These are phyloP conservation scores for Thelonectria rubi DNA, from an alignment of 2,329 filamentous ascomycete species.

Conservation along the genomic window DNA sequence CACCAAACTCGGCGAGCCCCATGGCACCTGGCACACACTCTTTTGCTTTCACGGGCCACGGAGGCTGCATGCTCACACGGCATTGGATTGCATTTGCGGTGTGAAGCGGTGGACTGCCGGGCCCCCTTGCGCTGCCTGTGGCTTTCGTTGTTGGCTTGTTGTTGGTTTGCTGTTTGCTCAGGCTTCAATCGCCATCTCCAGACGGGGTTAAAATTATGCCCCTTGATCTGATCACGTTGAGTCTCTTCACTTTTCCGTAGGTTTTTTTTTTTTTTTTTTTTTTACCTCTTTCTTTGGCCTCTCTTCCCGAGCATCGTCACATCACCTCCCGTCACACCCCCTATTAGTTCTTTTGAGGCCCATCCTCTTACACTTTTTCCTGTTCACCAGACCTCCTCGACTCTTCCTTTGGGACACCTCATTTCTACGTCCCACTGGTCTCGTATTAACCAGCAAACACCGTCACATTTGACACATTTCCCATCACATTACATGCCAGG, in stretches of 20 bases:
- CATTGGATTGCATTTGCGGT: constrained; percentile 14
- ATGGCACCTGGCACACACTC: constrained; percentile 9
- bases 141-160: constrained; percentile 27
- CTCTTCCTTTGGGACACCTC: constrained; percentile 9
- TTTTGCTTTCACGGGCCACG: constrained; percentile 9
- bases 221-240: neutral
- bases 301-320: neutral
- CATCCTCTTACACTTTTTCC: constrained; percentile 3
- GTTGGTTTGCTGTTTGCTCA: neutral
- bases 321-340: neutral
- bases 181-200: neutral
- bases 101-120: constrained; percentile 24
- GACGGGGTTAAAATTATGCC: constrained; percentile 11
- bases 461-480: constrained; percentile 4
- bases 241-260: neutral
- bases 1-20: neutral
- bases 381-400: constrained; percentile 34
- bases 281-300: constrained; percentile 6
- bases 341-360: constrained; percentile 10
- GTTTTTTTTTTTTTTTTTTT: constrained; percentile 1
- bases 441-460: constrained; percentile 35
- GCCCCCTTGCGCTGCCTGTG: no score
- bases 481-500: constrained; percentile 21
- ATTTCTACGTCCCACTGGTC: constrained; percentile 32
- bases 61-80: constrained; percentile 22